Base-by-base conservation (phyloP, 495 filamentous ascomycete species). In the Extremus antarcticus region DNA sequence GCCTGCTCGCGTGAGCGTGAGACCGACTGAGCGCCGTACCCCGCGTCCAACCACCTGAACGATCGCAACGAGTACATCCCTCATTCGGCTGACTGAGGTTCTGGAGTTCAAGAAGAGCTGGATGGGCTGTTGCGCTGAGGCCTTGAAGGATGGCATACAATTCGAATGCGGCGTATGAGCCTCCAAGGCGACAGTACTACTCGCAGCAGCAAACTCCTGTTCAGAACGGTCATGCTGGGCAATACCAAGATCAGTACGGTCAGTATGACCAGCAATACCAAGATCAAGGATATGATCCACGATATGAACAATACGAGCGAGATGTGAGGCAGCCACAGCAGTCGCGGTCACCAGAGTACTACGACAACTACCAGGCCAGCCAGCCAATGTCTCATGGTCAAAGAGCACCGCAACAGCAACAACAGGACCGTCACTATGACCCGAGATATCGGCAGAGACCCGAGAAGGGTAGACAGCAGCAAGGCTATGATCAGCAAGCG, bases 121-220 rank as follows among this genome's bases (percentile, higher is more conserved):
- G n/a, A n/a, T n/a, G n/a, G n/a, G n/a, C n/a, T n/a, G n/a, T n/a
- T n/a, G n/a, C n/a, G n/a, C n/a, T n/a, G n/a, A n/a, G n/a, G 35
- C 35, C 35, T 9, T n/a, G 41, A 38, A 47, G 41, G 16, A 61
- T 61, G 58, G 58, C 58, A 2, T 61, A 61, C 50, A 48, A 61
- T 46, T 2, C 45, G 25, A 40, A 50, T n/a, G 7, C 29, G 1
- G 50, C 32, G 10, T 61, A 61, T 29, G 19, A 61, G 40, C 46
- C 58, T 24, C 58, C 58, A 23, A 48, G 22, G 21, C 25, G 58
- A 17, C 17, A 40, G 22, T 61, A 61, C 52, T 61, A 61, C 25
- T 54, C 40, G 50, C 49, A 54, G 24, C 48, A 51, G 48, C 48
- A 40, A 25, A 40, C 47, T 8, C 52, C 57, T 21, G 48, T 47